phyloP scores from a whole-genome alignment of 2,329 filamentous ascomycete species.

The Phaeosphaeriaceae sp. region DNA sequence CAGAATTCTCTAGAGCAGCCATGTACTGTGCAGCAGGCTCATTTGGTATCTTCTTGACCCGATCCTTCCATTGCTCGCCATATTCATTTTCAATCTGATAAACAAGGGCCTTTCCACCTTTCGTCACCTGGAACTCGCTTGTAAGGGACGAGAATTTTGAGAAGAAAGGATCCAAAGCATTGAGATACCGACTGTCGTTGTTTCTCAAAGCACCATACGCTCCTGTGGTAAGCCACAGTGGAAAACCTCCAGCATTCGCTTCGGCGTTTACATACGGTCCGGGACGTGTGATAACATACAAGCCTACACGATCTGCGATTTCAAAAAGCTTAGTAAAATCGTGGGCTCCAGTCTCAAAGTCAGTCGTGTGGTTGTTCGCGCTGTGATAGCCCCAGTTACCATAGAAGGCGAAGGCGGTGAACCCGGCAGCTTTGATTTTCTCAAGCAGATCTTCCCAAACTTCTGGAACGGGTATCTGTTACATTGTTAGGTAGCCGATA shows the following conservation, averaged over 20 bases:
- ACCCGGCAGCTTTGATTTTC: slow-evolving; percentile 60
- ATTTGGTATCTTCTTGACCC: slow-evolving; percentile 54
- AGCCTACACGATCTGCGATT: slow-evolving; percentile 60
- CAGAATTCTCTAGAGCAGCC: slow-evolving; percentile 61
- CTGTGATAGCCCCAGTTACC: slow-evolving; percentile 58
- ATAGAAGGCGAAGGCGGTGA: slow-evolving; percentile 57
- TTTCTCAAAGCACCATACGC: slow-evolving; percentile 61
- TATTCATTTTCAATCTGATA: slow-evolving; percentile 66
- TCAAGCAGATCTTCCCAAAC: slow-evolving; percentile 60
- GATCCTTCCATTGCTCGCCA: slow-evolving; percentile 49
- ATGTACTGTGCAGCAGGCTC: slow-evolving; percentile 61
- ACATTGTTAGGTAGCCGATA: not conserved
- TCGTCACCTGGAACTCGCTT: slow-evolving; percentile 61
- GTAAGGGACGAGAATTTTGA: slow-evolving; percentile 58
- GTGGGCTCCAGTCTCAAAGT: slow-evolving; percentile 61
- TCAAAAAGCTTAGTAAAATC: slow-evolving; percentile 61
- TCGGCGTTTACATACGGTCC: slow-evolving; percentile 71
- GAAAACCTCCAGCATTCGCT: slow-evolving; percentile 66
- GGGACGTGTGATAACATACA: slow-evolving; percentile 63
- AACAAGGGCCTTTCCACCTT: slow-evolving; percentile 63
- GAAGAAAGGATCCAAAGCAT: slow-evolving; percentile 63
- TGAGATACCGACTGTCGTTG: slow-evolving; percentile 60
- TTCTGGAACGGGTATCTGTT: slow-evolving; percentile 56
- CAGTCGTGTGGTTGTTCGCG: slow-evolving; percentile 53
- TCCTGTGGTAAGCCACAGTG: slow-evolving; percentile 67